Base-by-base conservation (phyloP, 2,329 filamentous ascomycete genomes). In the Chaetothyriales sp. region DNA sequence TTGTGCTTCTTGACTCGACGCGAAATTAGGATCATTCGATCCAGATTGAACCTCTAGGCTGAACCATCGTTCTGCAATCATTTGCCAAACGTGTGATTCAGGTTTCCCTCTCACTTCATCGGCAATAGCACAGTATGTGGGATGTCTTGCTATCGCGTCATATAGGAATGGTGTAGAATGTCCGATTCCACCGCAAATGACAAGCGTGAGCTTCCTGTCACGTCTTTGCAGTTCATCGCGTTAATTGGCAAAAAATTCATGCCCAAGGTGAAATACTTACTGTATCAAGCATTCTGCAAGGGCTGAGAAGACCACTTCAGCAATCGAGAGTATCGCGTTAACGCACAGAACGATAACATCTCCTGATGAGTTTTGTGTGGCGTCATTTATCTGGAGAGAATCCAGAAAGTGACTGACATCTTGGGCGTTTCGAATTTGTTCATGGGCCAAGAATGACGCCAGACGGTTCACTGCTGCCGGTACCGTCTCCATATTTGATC, bases 91-190 rank as follows among this genome's bases (percentile, higher is more conserved):
- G 13, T 62, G 61, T 2, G 71, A 65, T 59, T 73, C 71, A 1
- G 71, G 65, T 2, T 67, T 54, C 6, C 67, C 68, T 2, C 62
- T 43, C 13, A 70, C 59, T 4, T 62, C 55, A 8, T 58, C 37
- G 1, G 57, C 47, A 4, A 73, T 56, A 4, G 18, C 20, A 7
- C 52, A 20, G 20, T 64, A 69, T 4, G 50, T 59, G 8, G 62
- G 58, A 54, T 70, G 64, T 1, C 54, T 53, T 5, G 60, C 61
- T 1, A 74, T 63, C 2, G 70, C 67, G 2, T 68, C 63, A 54
- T 72, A 73, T 4, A 74, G 62, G 15, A 67, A 64, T 10, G 63
- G 52, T 4, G 71, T 74, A 1, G 70, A 72, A 55, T 74, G 71
- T 2, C 71, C 71, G 19, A 71, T 68, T 7, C 72, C 71, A 18